phyloP scores from a whole-genome alignment of 2,329 filamentous ascomycete species.

The Teratosphaeriaceae sp. region DNA sequence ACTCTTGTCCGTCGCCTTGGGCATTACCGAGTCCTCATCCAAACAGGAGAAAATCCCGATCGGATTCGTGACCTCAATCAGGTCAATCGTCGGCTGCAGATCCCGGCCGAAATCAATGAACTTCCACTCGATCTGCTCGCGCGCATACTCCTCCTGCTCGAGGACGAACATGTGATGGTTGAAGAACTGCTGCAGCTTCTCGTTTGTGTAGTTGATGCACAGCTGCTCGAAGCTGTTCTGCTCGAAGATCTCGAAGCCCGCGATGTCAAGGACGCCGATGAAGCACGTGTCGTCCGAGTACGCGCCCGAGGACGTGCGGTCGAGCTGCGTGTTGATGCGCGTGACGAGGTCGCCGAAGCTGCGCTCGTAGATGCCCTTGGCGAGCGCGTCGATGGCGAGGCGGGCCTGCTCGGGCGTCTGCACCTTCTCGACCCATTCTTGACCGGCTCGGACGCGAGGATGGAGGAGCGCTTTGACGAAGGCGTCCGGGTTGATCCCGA shows the following conservation, averaged over 20 bases:
- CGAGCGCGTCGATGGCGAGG: conserved; percentile 93
- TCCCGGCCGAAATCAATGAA: conserved; percentile 99
- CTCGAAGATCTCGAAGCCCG: conserved; percentile 98
- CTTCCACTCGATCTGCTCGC: conserved; percentile 98
- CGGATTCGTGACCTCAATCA: conserved; percentile 97
- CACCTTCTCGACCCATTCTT: conserved; percentile 99
- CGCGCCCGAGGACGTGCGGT: conserved; percentile 82
- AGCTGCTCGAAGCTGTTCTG: conserved; percentile 98
- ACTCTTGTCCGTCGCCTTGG: conserved; percentile 95
- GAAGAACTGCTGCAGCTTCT: conserved; percentile 98
- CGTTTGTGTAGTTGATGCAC: conserved; percentile 99
- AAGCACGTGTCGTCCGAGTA: conserved; percentile 77
- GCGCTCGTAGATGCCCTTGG: conserved; percentile 98
- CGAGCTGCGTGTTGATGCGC: conserved; percentile 84
- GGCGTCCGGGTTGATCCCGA: conserved; percentile 77
- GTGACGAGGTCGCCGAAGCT: conserved; percentile 99
- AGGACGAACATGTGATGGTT: conserved; percentile 99
- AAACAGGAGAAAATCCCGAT: conserved; percentile 86
- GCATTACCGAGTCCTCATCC: conserved; percentile 92
- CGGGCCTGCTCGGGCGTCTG: conserved; percentile 87
- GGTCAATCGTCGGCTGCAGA: conserved; percentile 96
- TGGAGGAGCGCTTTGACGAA: conserved; percentile 98
- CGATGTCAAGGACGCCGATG: conserved; percentile 98
- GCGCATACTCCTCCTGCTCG: conserved; percentile 95
- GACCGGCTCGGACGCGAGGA: too few species aligned